Evolutionary conservation across 441 rosid species (phyloP).

Genomic region (Erodium moschatum): DNA sequence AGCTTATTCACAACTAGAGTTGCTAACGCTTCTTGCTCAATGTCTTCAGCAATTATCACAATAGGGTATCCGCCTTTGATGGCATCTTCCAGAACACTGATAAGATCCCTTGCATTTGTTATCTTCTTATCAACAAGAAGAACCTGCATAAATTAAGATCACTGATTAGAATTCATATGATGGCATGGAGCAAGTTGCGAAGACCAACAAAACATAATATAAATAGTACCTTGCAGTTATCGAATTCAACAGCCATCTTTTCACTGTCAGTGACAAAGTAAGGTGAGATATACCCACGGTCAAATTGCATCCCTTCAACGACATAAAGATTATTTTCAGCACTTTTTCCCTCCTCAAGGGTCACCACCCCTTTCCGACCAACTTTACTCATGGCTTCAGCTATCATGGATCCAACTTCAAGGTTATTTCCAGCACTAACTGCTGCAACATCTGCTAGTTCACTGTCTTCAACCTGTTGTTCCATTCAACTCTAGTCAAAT

Average conservation of each 20-base stretch:
- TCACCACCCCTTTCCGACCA: constrained; percentile 96
- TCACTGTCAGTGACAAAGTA: constrained; percentile 90
- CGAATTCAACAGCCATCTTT: constrained; percentile 90
- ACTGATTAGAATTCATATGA: not conserved
- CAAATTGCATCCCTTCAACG: constrained; percentile 99
- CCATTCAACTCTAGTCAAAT: constrained; percentile 3
- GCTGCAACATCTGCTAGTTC: constrained; percentile 97
- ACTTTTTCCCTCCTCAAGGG: constrained; percentile 93
- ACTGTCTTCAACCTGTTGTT: constrained; percentile 78
- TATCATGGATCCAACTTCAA: constrained; percentile 87
- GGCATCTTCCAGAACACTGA: constrained; percentile 74
- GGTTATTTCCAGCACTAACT: constrained; percentile 92
- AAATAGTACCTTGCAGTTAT: constrained; percentile 74
- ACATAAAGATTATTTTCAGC: constrained; percentile 89
- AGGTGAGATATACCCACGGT: constrained; percentile 91
- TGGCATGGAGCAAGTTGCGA: not conserved
- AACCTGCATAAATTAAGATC: constrained; percentile 44
- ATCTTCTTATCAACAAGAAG: constrained; percentile 93
- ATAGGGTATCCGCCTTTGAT: constrained; percentile 68
- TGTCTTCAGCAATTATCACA: constrained; percentile 81
- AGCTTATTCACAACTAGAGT: constrained; percentile 96
- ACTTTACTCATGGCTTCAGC: constrained; percentile 97
- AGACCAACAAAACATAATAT: not conserved
- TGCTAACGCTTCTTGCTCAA: constrained; percentile 93
- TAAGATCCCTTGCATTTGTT: constrained; percentile 87